Base-by-base conservation (phyloP, 176 grass and related monocot species). In the Secale cereale region DNA sequence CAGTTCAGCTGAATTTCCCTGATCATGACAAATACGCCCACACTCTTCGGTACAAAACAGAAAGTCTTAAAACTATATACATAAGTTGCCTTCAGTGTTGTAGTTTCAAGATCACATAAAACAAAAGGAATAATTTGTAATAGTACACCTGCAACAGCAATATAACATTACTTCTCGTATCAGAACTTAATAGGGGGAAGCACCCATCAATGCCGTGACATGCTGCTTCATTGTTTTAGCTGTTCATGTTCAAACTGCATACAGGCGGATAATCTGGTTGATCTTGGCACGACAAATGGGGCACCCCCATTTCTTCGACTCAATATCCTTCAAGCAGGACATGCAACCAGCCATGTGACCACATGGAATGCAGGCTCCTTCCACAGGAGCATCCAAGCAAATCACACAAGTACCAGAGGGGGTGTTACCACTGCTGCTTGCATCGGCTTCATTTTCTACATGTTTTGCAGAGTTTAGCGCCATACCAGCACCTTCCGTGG, bases 271-370 rank as follows among this genome's bases (percentile, higher is more conserved):
- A 71, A 99, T 74, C 77, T 96, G 94, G 86, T 80, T 85, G 56
- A 99, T 99, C 11, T 92, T 91, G 88, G 85, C 77, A 22, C 97
- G 97, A 32, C 97, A 99, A 80, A 99, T 93, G 8, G 97, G 97
- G 82, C 97, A 99, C 16, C 91, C 97, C 70, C 91, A 88, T 86
- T 89, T 92, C 88, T 96, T 96, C 3, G 84, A 81, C 67, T 99
- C 92, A 25, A 99, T 99, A 33, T 96, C 94, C 88, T 65, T 96
- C 65, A 99, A 87, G 76, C 97, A 99, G 59, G 83, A 83, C 94
- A 99, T 99, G 79, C 97, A 99, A 61, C 97, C 94, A 40, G 92
- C 97, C 97, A 96, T 99, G 85, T 99, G 97, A 69, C 97, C 97
- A 39, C 97, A 99, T 0, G 97, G 97, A 84, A 96, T 96, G 77